Evolutionary conservation across 2,329 filamentous ascomycete genomes (phyloP).

Genomic region (Verticillium nubilum): DNA sequence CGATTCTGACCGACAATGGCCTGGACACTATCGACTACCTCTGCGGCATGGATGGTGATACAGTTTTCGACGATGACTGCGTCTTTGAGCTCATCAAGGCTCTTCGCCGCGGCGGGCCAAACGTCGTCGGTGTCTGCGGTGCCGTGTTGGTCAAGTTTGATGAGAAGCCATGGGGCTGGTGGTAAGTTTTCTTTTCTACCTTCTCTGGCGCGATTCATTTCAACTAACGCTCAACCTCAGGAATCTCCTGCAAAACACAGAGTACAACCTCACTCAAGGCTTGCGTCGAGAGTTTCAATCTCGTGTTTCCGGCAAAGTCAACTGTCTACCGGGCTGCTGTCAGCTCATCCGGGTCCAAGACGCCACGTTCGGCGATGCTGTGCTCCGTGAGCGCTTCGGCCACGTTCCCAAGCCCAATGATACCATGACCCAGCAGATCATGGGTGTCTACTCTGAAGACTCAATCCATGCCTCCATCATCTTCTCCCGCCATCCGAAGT

Average conservation of each 20-base stretch:
- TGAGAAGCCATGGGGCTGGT: slow-evolving; percentile 32
- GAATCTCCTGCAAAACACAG: slow-evolving; percentile 38
- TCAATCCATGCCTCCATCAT: slow-evolving; percentile 43
- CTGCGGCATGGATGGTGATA: slow-evolving; percentile 42
- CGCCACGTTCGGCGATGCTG: slow-evolving; percentile 39
- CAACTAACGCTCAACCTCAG: slow-evolving; percentile 10
- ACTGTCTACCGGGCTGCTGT: slow-evolving; percentile 42
- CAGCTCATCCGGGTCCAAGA: slow-evolving; percentile 44
- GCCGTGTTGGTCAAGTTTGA: slow-evolving; percentile 42
- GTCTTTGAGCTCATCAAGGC: slow-evolving; percentile 36
- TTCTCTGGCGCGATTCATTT: neutral
- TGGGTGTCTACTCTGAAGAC: slow-evolving; percentile 43
- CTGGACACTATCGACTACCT: slow-evolving; percentile 35
- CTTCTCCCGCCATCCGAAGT: slow-evolving; percentile 37
- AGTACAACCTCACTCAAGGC: slow-evolving; percentile 41
- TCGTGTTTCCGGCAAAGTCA: slow-evolving; percentile 41
- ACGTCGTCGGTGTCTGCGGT: slow-evolving; percentile 41
- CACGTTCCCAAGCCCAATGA: slow-evolving; percentile 43
- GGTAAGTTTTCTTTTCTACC: slow-evolving; percentile 18
- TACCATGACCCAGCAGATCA: slow-evolving; percentile 41
- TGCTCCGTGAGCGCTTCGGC: slow-evolving; percentile 39
- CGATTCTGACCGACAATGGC: slow-evolving; percentile 28
- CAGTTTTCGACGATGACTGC: slow-evolving; percentile 38
- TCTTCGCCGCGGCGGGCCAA: slow-evolving; percentile 31
- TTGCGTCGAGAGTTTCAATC: slow-evolving; percentile 43